These are phyloP conservation scores for Serendipita vermifera DNA, from an alignment of 768 basidiomycete species.

Conservation along the genomic window DNA sequence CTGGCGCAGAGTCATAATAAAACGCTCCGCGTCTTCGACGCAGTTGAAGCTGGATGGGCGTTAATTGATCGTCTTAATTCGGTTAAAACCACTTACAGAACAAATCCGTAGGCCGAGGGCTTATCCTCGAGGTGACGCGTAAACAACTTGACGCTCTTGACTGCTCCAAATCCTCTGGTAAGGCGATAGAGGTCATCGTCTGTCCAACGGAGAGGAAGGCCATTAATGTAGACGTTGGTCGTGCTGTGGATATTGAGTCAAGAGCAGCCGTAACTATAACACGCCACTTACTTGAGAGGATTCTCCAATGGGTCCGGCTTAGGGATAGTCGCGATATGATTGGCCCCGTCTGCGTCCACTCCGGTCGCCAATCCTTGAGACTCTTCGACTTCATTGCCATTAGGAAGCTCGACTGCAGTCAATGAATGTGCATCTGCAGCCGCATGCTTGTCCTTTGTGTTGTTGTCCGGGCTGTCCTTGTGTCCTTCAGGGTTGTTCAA, in stretches of 20 bases:
- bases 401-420: slow-evolving; percentile 3
- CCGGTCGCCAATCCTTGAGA: background rate
- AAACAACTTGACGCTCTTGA: slow-evolving; percentile 71
- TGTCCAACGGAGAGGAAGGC: slow-evolving; percentile 68
- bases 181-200: slow-evolving; percentile 68
- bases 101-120: slow-evolving; percentile 63
- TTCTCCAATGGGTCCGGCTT: slow-evolving; percentile 5
- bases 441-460: background rate
- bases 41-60: slow-evolving; percentile 43
- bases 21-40: slow-evolving; percentile 56
- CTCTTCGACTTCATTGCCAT: background rate
- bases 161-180: slow-evolving; percentile 54
- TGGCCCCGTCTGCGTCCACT: background rate
- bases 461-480: background rate
- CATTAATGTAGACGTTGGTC: slow-evolving; percentile 82
- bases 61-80: background rate
- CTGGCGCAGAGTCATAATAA: slow-evolving; percentile 55
- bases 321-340: background rate
- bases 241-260: slow-evolving; percentile 23
- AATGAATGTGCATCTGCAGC: background rate
- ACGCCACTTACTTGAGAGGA: background rate
- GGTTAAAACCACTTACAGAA: slow-evolving; percentile 34
- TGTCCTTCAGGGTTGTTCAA: background rate
- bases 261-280: background rate
- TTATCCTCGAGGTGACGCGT: slow-evolving; percentile 70